Percentiles rank a stretch among this genome's conserved stretches.
These are phyloP conservation scores for Eutrema salsugineum DNA, from an alignment of 441 rosid species.

Conservation along the genomic window DNA sequence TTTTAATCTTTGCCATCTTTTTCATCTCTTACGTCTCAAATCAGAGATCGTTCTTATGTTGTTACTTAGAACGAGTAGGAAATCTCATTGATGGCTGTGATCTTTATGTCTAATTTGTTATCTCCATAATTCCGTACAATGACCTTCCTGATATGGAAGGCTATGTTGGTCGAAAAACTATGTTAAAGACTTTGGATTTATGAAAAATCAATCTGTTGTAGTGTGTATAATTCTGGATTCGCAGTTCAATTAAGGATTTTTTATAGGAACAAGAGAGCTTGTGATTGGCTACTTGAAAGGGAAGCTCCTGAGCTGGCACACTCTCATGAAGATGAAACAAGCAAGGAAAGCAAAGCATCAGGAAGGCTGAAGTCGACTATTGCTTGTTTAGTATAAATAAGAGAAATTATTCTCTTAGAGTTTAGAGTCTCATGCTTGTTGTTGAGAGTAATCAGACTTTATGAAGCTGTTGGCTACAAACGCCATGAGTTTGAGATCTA, in stretches of 20 bases:
- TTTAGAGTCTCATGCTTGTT: too few species aligned
- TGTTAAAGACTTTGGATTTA: constrained; percentile 19
- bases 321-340: too few species aligned
- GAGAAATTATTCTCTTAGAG: too few species aligned
- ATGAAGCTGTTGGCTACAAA: too few species aligned
- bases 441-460: too few species aligned
- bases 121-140: constrained; percentile 15
- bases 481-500: too few species aligned
- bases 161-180: constrained; percentile 16
- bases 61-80: constrained; percentile 18
- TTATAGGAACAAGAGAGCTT: too few species aligned
- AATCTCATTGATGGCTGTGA: constrained; percentile 20
- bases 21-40: constrained; percentile 26
- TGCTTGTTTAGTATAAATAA: too few species aligned
- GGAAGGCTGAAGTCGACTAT: too few species aligned
- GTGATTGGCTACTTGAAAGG: too few species aligned
- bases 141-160: constrained; percentile 14
- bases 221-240: constrained; percentile 13
- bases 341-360: too few species aligned
- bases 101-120: constrained; percentile 12
- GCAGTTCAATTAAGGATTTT: neutral
- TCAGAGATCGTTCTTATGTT: constrained; percentile 19
- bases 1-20: constrained; percentile 13
- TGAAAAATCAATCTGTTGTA: constrained; percentile 20
- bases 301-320: too few species aligned